These are phyloP conservation scores for Sungouiella blattae DNA, from an alignment of 805 yeast genomes.

Conservation along the genomic window DNA sequence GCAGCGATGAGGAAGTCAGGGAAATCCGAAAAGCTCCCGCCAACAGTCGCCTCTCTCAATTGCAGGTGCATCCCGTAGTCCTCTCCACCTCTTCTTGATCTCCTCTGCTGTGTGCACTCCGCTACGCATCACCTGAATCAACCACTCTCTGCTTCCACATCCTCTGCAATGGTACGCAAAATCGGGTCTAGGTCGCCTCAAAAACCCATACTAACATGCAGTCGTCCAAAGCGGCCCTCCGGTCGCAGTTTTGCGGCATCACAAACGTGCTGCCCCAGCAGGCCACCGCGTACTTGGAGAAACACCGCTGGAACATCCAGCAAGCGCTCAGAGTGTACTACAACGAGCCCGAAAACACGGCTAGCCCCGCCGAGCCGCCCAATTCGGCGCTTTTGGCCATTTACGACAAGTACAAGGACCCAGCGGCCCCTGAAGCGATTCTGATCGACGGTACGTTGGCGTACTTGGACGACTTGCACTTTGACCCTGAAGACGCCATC, in stretches of 20 bases:
- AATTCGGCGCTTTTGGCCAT: slow-evolving; percentile 20
- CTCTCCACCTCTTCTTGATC: no score
- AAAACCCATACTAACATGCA: slow-evolving; percentile 1
- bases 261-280: slow-evolving; percentile 33
- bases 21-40: no score
- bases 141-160: not conserved
- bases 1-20: no score
- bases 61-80: no score
- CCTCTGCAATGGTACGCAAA: not conserved
- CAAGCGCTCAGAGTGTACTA: slow-evolving; percentile 19
- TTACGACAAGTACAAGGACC: slow-evolving; percentile 32
- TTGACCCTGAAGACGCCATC: slow-evolving; percentile 70
- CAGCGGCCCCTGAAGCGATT: slow-evolving; percentile 38
- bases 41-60: no score
- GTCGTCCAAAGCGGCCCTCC: slow-evolving; percentile 13
- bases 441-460: slow-evolving; percentile 76
- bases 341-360: slow-evolving; percentile 1
- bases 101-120: no score
- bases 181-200: not conserved
- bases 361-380: no score
- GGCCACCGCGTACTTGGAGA: slow-evolving; percentile 36
- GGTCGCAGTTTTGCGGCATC: slow-evolving; percentile 35
- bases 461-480: slow-evolving; percentile 63
- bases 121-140: no score
- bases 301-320: slow-evolving; percentile 26